Base-by-base conservation (phyloP, 306 rosid genomes). In the Lathyrus aphaca region DNA sequence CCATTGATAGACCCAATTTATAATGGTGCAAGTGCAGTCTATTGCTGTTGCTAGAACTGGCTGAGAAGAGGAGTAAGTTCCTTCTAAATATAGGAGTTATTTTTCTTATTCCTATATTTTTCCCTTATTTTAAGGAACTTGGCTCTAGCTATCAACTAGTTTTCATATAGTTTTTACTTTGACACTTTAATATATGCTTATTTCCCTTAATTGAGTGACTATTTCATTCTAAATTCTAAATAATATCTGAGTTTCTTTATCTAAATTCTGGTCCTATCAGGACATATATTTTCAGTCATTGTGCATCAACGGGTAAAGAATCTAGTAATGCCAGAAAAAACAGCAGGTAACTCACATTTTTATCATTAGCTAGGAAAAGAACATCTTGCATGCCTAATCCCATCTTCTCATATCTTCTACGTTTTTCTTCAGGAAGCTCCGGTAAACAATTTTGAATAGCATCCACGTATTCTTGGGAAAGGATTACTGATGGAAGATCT, bases 301-400 rank as follows among this genome's bases (percentile, higher is more conserved):
- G 8, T 65, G 29, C 18, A 63, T 67, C 59, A 67, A 64, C 48
- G 25, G n/a, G 60, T 38, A 49, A 39, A 57, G 29, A 54, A 50
- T 44, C 23, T 63, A 17, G 17, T 11, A 51, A 42, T 4, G 13
- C 48, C 43, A 55, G 18, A 37, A 61, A 69, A 69, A 66, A 70
- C 58, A 51, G 44, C 64, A 55, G 71, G 42, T 38, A 73, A 80
- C 99, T 88, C 77, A 91, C 99, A 77, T 84, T 81, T 39, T 85
- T 71, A 75, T 94, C 92, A 60, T 91, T 87, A 58, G 95, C 87
- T 46, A 94, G 96, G 85, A 94, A 88, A 83, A 94, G 85, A 73
- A 90, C 87, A 81, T 90, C 99, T 71, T 90, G 98, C 92, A 88
- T 88, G 88, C 97, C 87, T 68, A 94, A 78, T 61, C 96, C 97